phyloP scores from a whole-genome alignment of 2,329 filamentous ascomycete genomes.

The Xylariaceae sp. region DNA sequence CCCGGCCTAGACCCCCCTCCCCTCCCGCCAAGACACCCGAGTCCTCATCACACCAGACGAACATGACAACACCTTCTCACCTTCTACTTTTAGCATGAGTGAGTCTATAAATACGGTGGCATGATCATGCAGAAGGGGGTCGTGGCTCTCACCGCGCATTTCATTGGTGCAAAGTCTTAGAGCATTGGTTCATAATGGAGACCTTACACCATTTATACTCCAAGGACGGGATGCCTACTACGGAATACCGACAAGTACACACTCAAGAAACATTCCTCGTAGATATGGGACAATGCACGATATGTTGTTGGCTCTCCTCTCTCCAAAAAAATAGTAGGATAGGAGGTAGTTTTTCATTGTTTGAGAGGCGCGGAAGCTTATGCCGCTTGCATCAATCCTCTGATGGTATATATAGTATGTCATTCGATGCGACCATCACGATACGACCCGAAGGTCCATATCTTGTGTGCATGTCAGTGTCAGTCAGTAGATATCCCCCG shows the following conservation, averaged over 20 bases:
- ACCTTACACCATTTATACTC: too few relatives aligned
- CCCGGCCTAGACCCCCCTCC: background rate
- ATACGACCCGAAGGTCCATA: background rate
- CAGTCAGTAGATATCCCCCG: slow-evolving; percentile 5
- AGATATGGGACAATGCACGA: background rate
- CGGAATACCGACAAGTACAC: too few relatives aligned
- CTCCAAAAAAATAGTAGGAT: background rate
- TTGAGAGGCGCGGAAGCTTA: background rate
- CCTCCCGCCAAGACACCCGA: background rate
- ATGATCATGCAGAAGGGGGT: too few relatives aligned
- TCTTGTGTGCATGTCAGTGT: background rate
- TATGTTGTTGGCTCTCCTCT: background rate
- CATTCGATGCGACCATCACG: background rate
- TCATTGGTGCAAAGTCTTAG: too few relatives aligned
- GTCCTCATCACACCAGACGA: background rate
- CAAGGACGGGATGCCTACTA: too few relatives aligned
- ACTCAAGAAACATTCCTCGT: too few relatives aligned
- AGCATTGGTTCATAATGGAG: too few relatives aligned
- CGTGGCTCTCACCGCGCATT: too few relatives aligned
- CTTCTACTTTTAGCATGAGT: too few relatives aligned
- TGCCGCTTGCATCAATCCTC: background rate
- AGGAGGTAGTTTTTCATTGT: background rate
- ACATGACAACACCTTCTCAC: too few relatives aligned
- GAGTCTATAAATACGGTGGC: too few relatives aligned
- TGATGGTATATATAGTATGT: background rate